phyloP scores from a whole-genome alignment of 75 land plant genomes.

The Selaginella tamariscina region DNA sequence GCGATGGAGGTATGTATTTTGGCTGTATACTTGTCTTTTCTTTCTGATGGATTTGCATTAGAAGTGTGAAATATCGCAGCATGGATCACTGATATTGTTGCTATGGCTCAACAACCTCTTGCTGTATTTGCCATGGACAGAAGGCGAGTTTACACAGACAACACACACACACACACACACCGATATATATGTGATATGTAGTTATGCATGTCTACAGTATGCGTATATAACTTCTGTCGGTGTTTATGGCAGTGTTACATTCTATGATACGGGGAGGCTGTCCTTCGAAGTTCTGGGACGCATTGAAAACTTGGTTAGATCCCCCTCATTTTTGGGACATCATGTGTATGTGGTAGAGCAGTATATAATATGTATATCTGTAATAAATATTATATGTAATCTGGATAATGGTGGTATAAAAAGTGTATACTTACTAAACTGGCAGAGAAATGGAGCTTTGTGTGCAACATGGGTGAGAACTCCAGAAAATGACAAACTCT shows the following conservation, averaged over 20 bases:
- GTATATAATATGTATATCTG: too few relatives aligned
- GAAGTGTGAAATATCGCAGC: slow-evolving; percentile 15
- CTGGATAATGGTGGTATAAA: neutral
- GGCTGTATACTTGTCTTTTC: neutral
- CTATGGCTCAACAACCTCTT: slow-evolving; percentile 35
- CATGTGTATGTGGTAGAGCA: too few relatives aligned
- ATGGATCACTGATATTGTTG: slow-evolving; percentile 33
- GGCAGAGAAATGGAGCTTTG: slow-evolving; percentile 25
- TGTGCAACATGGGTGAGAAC: slow-evolving; percentile 33
- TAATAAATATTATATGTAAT: too few relatives aligned
- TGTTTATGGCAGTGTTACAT: slow-evolving; percentile 23
- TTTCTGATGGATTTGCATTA: neutral
- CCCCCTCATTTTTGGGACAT: too few relatives aligned
- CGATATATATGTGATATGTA: too few relatives aligned
- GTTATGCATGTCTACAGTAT: too few relatives aligned
- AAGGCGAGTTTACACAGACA: slow-evolving; percentile 14
- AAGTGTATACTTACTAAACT: neutral
- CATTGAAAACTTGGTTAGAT: slow-evolving; percentile 19
- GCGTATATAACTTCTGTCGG: neutral
- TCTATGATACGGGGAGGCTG: slow-evolving; percentile 31
- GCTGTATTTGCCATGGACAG: slow-evolving; percentile 33
- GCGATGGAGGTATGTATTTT: slow-evolving; percentile 21
- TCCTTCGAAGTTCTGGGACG: slow-evolving; percentile 31
- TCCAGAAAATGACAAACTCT: slow-evolving; percentile 27
- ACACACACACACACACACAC: too few relatives aligned